Percentiles rank a stretch among this genome's conserved stretches.
phyloP scores from a whole-genome alignment of 2,329 filamentous ascomycete genomes.

The Claviceps sorghi region DNA sequence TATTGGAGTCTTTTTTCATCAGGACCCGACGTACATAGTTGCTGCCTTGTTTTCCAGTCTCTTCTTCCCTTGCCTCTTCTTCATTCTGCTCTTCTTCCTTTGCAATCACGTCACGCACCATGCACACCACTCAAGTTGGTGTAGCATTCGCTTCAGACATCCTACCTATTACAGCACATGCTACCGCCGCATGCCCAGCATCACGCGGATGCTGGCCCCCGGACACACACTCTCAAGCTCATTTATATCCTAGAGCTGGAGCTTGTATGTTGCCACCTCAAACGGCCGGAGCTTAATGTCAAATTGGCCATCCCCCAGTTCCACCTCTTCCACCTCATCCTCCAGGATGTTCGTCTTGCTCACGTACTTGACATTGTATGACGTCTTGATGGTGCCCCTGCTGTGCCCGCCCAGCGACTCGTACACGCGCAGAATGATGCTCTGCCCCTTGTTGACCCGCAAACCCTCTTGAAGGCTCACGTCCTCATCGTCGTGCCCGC shows the following conservation, averaged over 20 bases:
- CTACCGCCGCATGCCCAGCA: constrained; percentile 5
- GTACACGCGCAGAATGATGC: constrained; percentile 73
- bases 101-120: too few species aligned
- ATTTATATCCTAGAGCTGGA: constrained; percentile 32
- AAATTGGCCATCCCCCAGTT: constrained; percentile 34
- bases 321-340: constrained; percentile 60
- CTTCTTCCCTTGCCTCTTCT: too few species aligned
- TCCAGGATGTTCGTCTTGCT: constrained; percentile 80
- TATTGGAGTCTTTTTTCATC: too few species aligned
- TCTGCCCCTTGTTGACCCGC: constrained; percentile 53
- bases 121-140: too few species aligned
- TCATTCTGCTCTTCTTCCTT: neutral
- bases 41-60: neutral
- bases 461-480: constrained; percentile 47
- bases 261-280: constrained; percentile 69
- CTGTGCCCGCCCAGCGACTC: constrained; percentile 75
- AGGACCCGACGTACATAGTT: too few species aligned
- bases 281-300: constrained; percentile 59
- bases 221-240: constrained; percentile 15
- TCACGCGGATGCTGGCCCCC: constrained; percentile 8
- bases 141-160: neutral
- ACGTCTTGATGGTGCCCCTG: constrained; percentile 53
- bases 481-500: constrained; percentile 77
- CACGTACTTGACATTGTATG: constrained; percentile 58
- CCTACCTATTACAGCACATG: neutral